phyloP scores from a whole-genome alignment of 768 basidiomycete genomes.

The Leccinum truebloodii region DNA sequence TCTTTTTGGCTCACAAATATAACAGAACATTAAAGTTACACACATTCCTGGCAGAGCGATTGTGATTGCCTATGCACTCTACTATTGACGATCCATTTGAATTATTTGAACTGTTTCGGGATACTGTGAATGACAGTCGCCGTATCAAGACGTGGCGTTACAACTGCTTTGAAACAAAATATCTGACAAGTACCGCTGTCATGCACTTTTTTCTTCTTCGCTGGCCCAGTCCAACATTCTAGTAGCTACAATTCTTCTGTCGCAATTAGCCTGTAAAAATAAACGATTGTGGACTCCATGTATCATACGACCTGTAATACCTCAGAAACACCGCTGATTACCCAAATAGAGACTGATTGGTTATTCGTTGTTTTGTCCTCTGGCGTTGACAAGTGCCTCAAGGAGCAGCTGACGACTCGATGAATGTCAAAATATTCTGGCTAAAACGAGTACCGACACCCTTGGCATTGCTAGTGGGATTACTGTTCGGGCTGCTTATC shows the following conservation, averaged over 20 bases:
- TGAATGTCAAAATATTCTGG: constrained; percentile 31
- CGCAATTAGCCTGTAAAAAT: too few species aligned
- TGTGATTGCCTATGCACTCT: not conserved
- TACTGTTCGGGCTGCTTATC: constrained; percentile 60
- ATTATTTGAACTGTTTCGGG: too few species aligned
- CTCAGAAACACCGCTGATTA: not conserved
- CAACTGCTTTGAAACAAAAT: not conserved
- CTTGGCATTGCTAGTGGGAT: constrained; percentile 57
- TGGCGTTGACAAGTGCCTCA: not conserved
- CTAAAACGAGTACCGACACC: constrained; percentile 53
- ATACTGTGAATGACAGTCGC: too few species aligned
- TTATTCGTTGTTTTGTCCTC: not conserved
- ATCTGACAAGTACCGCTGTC: too few species aligned
- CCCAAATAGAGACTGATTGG: not conserved
- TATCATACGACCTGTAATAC: not conserved
- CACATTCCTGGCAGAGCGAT: not conserved
- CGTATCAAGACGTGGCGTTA: not conserved
- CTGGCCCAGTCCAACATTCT: too few species aligned
- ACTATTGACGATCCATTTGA: not conserved
- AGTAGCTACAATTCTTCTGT: too few species aligned
- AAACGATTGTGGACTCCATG: too few species aligned
- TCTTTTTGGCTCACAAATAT: not conserved
- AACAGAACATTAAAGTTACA: not conserved
- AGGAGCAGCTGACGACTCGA: constrained; percentile 10
- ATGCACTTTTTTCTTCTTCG: too few species aligned